Base-by-base conservation (phyloP, 1,139 yeast genomes). In the Candida sanyaensis region DNA sequence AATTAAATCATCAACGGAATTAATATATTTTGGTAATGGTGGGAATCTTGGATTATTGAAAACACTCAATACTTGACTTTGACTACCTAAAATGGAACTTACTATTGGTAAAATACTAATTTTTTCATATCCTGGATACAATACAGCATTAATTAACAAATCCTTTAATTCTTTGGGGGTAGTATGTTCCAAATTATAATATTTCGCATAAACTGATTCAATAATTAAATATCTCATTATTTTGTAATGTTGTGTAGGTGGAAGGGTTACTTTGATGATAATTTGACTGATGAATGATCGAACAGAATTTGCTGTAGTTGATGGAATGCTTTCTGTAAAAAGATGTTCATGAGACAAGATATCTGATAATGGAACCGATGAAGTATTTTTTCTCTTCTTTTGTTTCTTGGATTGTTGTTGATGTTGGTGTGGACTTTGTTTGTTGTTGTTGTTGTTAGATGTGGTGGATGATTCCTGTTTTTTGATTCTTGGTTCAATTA, bases 1-100 rank as follows among this genome's bases (percentile, higher is more conserved):
- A 3, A 49, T 54, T 9, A 55, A 61, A 2, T 56, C 62, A 27
- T 57, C 63, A 3, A 50, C 54, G 2, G 44, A 43, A 31, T 62
- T 67, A 43, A 70, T 64, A 45, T 73, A 67, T 33, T 65, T 58
- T 4, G 81, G 76, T 46, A 78, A 66, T 37, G 89, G 80, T 2
- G 97, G 97, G 55, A 90, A 80, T 55, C 95, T 74, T 34, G 97
- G 96, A 57, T 88, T 88, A 51, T 82, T 77, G 57, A 89, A 72
- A 3, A 83, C 75, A 59, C 84, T 82, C 39, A 77, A 53, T 21
- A 78, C 55, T 2, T 65, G 66, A 52, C 75, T 75, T 24, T 66
- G 58, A 3, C 71, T 72, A 3, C 72, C 73, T 54, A 88, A 64
- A 4, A 77, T 68, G 2, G 74, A 65, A n/a, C 80, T 66, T 1